Base-by-base conservation (phyloP, 1,284 basidiomycete genomes). In the Cutaneotrichosporon dermatis region DNA sequence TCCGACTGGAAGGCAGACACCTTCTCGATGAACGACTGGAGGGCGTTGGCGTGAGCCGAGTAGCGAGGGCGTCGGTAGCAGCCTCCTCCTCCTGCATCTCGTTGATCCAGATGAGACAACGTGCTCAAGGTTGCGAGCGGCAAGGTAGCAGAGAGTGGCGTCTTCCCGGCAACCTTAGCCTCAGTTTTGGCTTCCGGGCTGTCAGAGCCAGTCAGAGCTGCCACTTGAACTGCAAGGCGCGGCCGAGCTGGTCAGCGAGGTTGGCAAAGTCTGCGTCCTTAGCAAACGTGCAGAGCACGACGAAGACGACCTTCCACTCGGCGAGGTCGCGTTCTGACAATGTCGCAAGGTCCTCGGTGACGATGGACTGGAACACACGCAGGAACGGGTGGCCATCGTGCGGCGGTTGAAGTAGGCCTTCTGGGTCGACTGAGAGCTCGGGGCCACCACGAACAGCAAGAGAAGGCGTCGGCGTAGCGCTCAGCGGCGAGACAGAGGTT, bases 261-360 rank as follows among this genome's bases (percentile, higher is more conserved):
- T 84, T 83, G 25, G 87, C 80, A 72, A 98, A 99, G 69, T 97
- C 92, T 41, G 91, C 87, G 55, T 84, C 80, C 63, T 81, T 84
- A 1, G 95, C 93, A 77, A 94, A 99, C 0, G 95, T 98, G 81
- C 94, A 98, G 12, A 98, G 78, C 3, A 99, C 92, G 50, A 97
- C 94, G 70, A 99, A 98, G 59, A 95, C 90, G 77, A 98, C 95
- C 66, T 89, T 87, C 96, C 95, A 99, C 75, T 99, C 94, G 57
- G 85, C 82, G 44, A 98, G 77, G 69, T 99, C 13, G 93, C 95
- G 70, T 98, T 96, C 76, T 96, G 92, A 96, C 92, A 59, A 97
- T 87, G 78, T 96, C 44, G 86, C 83, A 11, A 99, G 84, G 70
- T 97, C 94, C 72, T 94, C 88, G 54, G 88, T 89, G 60, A 97